These are phyloP conservation scores for Rhodotorula sp. DNA, from an alignment of 1,284 basidiomycete genomes.

Conservation along the genomic window DNA sequence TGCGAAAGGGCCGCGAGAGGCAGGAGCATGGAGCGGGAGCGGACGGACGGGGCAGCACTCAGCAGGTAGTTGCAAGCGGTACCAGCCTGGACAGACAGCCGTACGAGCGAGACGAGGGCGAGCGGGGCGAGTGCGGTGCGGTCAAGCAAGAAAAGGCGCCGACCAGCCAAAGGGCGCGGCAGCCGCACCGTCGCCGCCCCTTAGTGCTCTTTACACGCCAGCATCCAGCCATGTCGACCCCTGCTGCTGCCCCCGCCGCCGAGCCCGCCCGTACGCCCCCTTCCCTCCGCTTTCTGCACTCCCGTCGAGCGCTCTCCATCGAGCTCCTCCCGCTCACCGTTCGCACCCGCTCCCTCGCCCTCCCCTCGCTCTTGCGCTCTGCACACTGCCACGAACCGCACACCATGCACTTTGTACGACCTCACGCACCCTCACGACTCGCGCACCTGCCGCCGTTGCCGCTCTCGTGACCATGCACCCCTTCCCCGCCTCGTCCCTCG, in stretches of 20 bases:
- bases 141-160: too few relatives aligned
- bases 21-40: neutral
- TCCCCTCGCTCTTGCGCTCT: neutral
- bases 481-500: neutral
- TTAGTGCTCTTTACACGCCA: neutral
- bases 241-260: slow-evolving; percentile 19
- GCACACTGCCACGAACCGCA: too few relatives aligned
- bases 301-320: too few relatives aligned
- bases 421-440: neutral
- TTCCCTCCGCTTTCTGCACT: neutral
- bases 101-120: too few relatives aligned
- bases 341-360: neutral
- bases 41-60: too few relatives aligned
- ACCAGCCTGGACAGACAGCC: too few relatives aligned
- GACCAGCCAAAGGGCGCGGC: too few relatives aligned
- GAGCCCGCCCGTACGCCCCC: slow-evolving; percentile 25
- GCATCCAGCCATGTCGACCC: slow-evolving; percentile 6
- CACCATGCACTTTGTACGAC: too few relatives aligned
- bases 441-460: neutral
- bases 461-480: neutral
- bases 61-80: too few relatives aligned
- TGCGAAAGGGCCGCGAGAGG: neutral
- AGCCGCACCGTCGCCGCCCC: neutral
- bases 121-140: too few relatives aligned
- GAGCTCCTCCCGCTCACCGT: neutral